phyloP scores from a whole-genome alignment of 129 eudicot species.

The Cynara cardunculus region DNA sequence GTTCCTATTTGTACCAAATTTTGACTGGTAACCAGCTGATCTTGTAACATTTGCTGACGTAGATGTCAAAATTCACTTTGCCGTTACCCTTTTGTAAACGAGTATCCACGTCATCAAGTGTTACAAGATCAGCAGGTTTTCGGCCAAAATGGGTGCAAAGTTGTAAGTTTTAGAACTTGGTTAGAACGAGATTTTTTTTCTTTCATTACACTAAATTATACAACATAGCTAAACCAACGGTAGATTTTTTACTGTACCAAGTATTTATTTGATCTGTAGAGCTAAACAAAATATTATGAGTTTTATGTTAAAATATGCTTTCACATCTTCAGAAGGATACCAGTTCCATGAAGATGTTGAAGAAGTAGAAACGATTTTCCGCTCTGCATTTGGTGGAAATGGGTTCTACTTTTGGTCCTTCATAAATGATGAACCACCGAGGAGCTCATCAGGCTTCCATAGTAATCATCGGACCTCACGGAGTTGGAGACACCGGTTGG shows the following conservation, averaged over 20 bases:
- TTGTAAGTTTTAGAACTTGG: background rate
- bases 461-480: slow-evolving; percentile 35
- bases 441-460: slow-evolving; percentile 53
- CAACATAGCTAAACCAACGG: background rate
- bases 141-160: background rate
- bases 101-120: background rate
- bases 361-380: slow-evolving; percentile 62
- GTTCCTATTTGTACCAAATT: too few species aligned
- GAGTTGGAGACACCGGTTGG: slow-evolving; percentile 42
- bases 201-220: background rate
- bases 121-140: background rate
- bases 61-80: background rate
- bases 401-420: slow-evolving; percentile 67
- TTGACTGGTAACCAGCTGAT: background rate
- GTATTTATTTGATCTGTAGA: background rate
- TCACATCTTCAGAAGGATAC: slow-evolving; percentile 47
- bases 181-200: background rate
- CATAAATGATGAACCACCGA: slow-evolving; percentile 47
- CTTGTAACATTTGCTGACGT: background rate
- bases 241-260: background rate
- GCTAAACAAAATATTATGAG: background rate
- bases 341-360: slow-evolving; percentile 63
- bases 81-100: background rate
- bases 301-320: background rate
- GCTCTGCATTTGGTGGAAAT: slow-evolving; percentile 66